Evolutionary conservation across 23 red algal species (phyloP), one percentile per base, ranked within the genome.

Genomic region (Gracilaria gracilis): DNA sequence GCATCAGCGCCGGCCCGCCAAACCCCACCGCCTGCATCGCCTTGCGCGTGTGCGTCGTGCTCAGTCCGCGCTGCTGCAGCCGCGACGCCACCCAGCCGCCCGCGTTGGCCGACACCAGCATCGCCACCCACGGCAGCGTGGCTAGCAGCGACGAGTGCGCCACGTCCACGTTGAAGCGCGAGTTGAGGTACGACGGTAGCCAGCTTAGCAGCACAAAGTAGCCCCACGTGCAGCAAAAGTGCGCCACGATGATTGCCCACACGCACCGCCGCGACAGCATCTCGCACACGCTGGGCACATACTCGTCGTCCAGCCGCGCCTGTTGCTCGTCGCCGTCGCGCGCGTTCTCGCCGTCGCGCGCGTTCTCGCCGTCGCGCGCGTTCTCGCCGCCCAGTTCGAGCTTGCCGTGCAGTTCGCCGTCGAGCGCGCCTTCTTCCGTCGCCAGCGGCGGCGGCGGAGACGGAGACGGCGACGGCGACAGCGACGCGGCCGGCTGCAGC

Each of bases 1-100:
- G 86, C 42, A 90, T 57, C 58, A 80, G 32, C 42, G 50, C 75
- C 71, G 86, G 86, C 21, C 86, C 86, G 15, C 58, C 38, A 66
- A 90, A 90, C 2, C 86, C 86, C 38, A 90, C 64, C 34, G 73
- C 34, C 51, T 90, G 86, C 86, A 90, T 81, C n/a, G 67, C 28
- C 64, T 90, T 90, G 34, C 86, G 69, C n/a, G 55, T 58, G 19
- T n/a, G 46, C 46, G 86, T 90, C 25, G 34, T 27, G 48, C 72
- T 71, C 33, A 80, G 42, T 13, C 86, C 86, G 4, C 71, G 24
- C 9, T 36, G 64, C 33, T 79, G 39, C 57, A 90, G 25, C 34
- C 9, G 1, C 16, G 49, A 47, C 4, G 86, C 86, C 7, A 79
- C 4, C 35, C 21, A 16, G 19, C 73, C 86, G 28, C 86, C 67